Conservation (phyloP, 2,329 filamentous ascomycete genomes). For the Aspergillus sp. region DNA sequence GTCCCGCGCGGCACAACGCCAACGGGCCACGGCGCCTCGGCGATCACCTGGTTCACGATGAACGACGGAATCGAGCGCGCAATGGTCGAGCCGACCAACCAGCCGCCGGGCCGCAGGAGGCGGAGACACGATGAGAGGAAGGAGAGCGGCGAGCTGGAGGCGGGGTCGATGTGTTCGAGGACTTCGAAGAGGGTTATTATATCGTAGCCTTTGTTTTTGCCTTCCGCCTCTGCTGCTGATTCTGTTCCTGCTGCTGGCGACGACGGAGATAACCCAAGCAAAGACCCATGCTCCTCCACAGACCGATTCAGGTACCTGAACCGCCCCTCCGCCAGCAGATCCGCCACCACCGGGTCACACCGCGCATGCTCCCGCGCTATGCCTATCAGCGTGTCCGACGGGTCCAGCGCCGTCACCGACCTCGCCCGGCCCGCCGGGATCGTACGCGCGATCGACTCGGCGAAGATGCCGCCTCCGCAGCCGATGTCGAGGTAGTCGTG, state of each 20-base stretch:
- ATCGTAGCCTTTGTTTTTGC: conserved; percentile 61
- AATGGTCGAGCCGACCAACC: conserved; percentile 88
- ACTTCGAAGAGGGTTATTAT: conserved; percentile 88
- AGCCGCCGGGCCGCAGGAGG: conserved; percentile 81
- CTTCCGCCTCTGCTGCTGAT: conserved; percentile 23
- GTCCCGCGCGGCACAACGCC: conserved; percentile 85
- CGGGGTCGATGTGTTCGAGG: conserved; percentile 78
- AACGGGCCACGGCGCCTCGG: conserved; percentile 61
- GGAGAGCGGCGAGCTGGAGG: conserved; percentile 61
- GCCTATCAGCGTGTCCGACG: conserved; percentile 34
- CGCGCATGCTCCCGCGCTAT: conserved; percentile 69
- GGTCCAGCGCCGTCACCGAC: conserved; percentile 38
- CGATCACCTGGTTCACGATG: conserved; percentile 84
- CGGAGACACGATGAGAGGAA: conserved; percentile 47
- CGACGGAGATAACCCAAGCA: too few relatives aligned
- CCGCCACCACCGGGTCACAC: conserved; percentile 58
- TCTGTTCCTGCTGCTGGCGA: conserved; percentile 8
- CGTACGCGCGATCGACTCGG: conserved; percentile 51
- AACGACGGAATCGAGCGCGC: conserved; percentile 81
- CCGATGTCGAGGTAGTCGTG: conserved; percentile 75
- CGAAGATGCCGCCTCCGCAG: conserved; percentile 93
- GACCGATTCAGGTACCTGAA: conserved; percentile 66
- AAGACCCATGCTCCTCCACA: too few relatives aligned
- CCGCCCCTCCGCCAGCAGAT: conserved; percentile 41
- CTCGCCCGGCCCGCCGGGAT: conserved; percentile 27